Percentiles rank a stretch among this genome's conserved stretches.
These are phyloP conservation scores for Acrodontium crateriforme DNA, from an alignment of 2,329 filamentous ascomycete species.

Conservation along the genomic window DNA sequence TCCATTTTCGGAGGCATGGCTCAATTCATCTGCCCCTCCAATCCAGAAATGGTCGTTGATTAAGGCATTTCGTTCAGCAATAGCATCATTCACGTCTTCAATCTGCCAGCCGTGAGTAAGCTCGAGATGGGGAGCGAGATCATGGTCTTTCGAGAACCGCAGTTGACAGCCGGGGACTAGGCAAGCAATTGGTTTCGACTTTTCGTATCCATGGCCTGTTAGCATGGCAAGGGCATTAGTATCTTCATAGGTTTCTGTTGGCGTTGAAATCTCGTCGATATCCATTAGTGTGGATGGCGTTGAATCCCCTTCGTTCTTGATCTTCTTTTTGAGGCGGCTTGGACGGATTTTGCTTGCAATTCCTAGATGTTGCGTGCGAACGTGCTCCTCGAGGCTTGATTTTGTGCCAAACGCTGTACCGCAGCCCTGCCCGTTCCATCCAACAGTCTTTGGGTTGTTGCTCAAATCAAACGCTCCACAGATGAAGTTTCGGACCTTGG, in stretches of 20 bases:
- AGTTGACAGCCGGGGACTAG: slow-evolving; percentile 36
- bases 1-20: no score
- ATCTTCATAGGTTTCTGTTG: background rate
- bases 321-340: slow-evolving; percentile 8
- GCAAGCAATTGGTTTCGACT: slow-evolving; percentile 38
- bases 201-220: slow-evolving; percentile 44
- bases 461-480: slow-evolving; percentile 58
- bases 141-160: slow-evolving; percentile 43
- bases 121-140: slow-evolving; percentile 43
- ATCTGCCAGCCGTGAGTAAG: slow-evolving; percentile 28
- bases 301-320: slow-evolving; percentile 2
- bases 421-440: slow-evolving; percentile 56
- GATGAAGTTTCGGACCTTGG: slow-evolving; percentile 59
- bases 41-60: slow-evolving; percentile 34
- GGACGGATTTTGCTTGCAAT: slow-evolving; percentile 17
- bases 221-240: slow-evolving; percentile 24
- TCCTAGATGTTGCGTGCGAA: slow-evolving; percentile 70
- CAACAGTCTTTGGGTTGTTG: slow-evolving; percentile 37
- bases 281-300: slow-evolving; percentile 3
- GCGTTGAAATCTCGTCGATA: slow-evolving; percentile 4
- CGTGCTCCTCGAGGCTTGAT: slow-evolving; percentile 65
- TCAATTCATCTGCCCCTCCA: slow-evolving; percentile 19
- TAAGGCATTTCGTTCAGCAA: slow-evolving; percentile 27
- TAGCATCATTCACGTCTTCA: slow-evolving; percentile 21
- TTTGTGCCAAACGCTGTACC: slow-evolving; percentile 65